A percentile compares a stretch with the other conserved stretches of the same genome.
These are phyloP conservation scores for Agapanthus africanus DNA, from an alignment of 106 monocot genomes.

Conservation along the genomic window DNA sequence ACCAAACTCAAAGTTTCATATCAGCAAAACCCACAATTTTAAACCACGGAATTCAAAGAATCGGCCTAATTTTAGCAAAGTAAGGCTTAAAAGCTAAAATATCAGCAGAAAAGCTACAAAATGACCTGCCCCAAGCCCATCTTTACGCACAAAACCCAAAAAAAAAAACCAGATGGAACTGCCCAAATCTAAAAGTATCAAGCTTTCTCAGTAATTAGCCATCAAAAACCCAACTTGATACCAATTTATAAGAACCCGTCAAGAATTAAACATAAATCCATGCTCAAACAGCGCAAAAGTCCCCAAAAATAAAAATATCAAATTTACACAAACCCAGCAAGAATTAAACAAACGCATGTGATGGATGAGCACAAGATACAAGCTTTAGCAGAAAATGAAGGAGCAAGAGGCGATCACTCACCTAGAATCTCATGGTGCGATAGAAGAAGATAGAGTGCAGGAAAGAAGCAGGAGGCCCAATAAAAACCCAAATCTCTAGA, in stretches of 20 bases:
- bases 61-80: too few relatives aligned
- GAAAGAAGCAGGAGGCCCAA: not conserved
- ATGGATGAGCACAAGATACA: not conserved
- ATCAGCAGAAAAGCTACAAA: too few relatives aligned
- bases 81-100: too few relatives aligned
- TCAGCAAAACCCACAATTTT: not conserved
- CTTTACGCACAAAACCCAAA: not conserved
- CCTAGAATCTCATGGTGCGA: conserved; percentile 6
- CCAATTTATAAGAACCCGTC: not conserved
- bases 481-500: not conserved
- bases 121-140: not conserved
- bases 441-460: not conserved
- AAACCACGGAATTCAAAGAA: too few relatives aligned
- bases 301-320: not conserved
- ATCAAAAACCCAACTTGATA: not conserved
- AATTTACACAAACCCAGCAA: conserved; percentile 1
- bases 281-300: not conserved
- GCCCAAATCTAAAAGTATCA: not conserved
- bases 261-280: not conserved
- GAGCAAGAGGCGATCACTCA: not conserved
- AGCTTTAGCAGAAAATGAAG: conserved; percentile 6
- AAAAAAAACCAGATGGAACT: not conserved
- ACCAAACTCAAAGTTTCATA: not conserved
- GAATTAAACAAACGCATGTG: not conserved
- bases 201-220: not conserved